A percentile compares a stretch with the other conserved stretches of the same genome.
These are phyloP conservation scores for Pseudocercospora ulei DNA, from an alignment of 2,329 filamentous ascomycete genomes.

Conservation along the genomic window DNA sequence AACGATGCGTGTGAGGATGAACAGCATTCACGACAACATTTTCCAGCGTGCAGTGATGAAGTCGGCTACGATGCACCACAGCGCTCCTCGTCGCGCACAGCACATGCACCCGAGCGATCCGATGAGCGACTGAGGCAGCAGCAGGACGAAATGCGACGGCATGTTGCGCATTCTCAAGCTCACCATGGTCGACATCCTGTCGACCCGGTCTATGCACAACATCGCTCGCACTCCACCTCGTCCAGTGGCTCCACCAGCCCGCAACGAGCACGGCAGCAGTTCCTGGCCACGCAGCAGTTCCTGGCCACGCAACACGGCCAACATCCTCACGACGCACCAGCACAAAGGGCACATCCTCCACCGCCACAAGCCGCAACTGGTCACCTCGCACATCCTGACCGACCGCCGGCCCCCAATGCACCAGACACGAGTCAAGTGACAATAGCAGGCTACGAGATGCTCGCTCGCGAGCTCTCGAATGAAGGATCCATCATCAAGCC, in stretches of 20 bases:
- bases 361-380: slow-evolving; percentile 16
- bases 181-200: slow-evolving; percentile 19
- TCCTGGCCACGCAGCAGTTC: slow-evolving; percentile 28
- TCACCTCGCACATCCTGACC: slow-evolving; percentile 17
- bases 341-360: slow-evolving; percentile 10
- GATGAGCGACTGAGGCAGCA: slow-evolving; percentile 21
- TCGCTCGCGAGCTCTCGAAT: slow-evolving; percentile 48
- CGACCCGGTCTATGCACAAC: slow-evolving; percentile 23
- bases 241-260: slow-evolving; percentile 24
- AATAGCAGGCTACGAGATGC: slow-evolving; percentile 51
- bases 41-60: slow-evolving; percentile 7
- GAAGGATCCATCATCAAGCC: slow-evolving; percentile 38
- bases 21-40: slow-evolving; percentile 7
- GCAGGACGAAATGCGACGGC: slow-evolving; percentile 24
- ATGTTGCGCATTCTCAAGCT: slow-evolving; percentile 23
- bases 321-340: slow-evolving; percentile 11
- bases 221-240: slow-evolving; percentile 25
- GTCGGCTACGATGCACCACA: slow-evolving; percentile 14
- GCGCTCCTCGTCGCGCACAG: slow-evolving; percentile 20
- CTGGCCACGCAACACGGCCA: slow-evolving; percentile 24
- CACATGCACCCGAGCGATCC: slow-evolving; percentile 13
- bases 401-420: slow-evolving; percentile 28
- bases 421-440: slow-evolving; percentile 29
- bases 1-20: slow-evolving; percentile 16
- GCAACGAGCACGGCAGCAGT: slow-evolving; percentile 23